Evolutionary conservation across 1,284 basidiomycete species (phyloP).

Genomic region (Cryptococcus floricola): DNA sequence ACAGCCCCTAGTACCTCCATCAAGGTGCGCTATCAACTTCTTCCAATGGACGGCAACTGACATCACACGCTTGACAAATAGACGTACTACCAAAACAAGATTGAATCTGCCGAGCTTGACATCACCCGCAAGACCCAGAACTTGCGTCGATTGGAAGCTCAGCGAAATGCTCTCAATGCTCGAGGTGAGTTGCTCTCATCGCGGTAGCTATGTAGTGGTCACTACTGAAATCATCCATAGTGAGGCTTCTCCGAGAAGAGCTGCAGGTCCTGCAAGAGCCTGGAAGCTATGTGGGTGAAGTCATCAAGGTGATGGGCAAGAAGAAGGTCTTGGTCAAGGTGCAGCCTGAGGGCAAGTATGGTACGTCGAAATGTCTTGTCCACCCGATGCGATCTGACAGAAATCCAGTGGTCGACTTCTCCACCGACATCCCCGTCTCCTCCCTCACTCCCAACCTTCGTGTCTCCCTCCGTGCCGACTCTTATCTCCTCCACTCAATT

Average conservation of each 20-base stretch:
- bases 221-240: slow-evolving; percentile 39
- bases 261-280: slow-evolving; percentile 93
- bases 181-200: slow-evolving; percentile 59
- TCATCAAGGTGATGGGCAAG: slow-evolving; percentile 99
- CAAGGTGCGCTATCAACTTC: slow-evolving; percentile 20
- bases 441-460: slow-evolving; percentile 81
- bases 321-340: slow-evolving; percentile 98
- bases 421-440: slow-evolving; percentile 77
- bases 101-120: slow-evolving; percentile 82
- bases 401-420: slow-evolving; percentile 81
- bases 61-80: slow-evolving; percentile 32
- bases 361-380: slow-evolving; percentile 51
- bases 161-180: slow-evolving; percentile 93
- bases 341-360: slow-evolving; percentile 98
- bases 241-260: slow-evolving; percentile 85
- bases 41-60: neutral
- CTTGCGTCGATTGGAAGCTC: slow-evolving; percentile 88
- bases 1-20: slow-evolving; percentile 21
- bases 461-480: slow-evolving; percentile 92
- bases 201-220: neutral
- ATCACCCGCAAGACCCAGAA: slow-evolving; percentile 98
- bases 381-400: neutral
- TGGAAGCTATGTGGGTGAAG: slow-evolving; percentile 95
- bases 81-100: slow-evolving; percentile 94
- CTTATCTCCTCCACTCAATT: slow-evolving; percentile 90